Conservation (phyloP, 331 rosid species). For the Stylosanthes scabra region DNA sequence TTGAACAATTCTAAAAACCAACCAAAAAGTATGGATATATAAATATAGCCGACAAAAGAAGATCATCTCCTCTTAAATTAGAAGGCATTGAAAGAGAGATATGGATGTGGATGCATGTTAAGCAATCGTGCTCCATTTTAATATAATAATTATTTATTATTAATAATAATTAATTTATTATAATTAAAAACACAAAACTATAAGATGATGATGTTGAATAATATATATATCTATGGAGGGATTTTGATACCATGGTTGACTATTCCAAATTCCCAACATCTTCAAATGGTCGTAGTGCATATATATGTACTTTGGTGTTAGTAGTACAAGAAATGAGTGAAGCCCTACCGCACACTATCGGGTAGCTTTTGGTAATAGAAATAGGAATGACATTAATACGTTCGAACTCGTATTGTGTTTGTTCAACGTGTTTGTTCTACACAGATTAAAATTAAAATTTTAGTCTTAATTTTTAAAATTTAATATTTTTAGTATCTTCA, state of each 20-base stretch:
- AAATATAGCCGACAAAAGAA: slow-evolving; percentile 1
- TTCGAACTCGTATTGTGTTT: too few relatives aligned
- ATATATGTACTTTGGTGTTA: slow-evolving; percentile 43
- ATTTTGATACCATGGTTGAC: slow-evolving; percentile 71
- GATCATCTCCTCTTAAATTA: neutral
- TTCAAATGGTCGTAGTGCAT: slow-evolving; percentile 27
- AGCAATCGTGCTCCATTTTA: neutral
- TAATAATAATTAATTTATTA: too few relatives aligned
- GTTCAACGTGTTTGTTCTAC: too few relatives aligned
- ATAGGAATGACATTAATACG: too few relatives aligned
- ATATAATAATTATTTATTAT: too few relatives aligned
- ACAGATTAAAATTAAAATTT: too few relatives aligned
- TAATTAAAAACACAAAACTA: slow-evolving; percentile 20
- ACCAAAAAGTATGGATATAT: neutral
- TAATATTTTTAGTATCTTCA: too few relatives aligned
- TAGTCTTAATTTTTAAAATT: too few relatives aligned
- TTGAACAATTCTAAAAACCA: too few relatives aligned
- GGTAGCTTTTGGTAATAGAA: too few relatives aligned
- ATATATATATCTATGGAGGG: slow-evolving; percentile 14
- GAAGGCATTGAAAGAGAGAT: neutral
- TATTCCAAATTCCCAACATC: slow-evolving; percentile 43
- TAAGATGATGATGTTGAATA: slow-evolving; percentile 45
- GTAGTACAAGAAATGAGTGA: slow-evolving; percentile 70
- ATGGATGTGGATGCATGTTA: neutral
- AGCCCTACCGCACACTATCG: neutral